Evolutionary conservation across 2,329 filamentous ascomycete species (phyloP).

Genomic region (Apiospora arundinis): DNA sequence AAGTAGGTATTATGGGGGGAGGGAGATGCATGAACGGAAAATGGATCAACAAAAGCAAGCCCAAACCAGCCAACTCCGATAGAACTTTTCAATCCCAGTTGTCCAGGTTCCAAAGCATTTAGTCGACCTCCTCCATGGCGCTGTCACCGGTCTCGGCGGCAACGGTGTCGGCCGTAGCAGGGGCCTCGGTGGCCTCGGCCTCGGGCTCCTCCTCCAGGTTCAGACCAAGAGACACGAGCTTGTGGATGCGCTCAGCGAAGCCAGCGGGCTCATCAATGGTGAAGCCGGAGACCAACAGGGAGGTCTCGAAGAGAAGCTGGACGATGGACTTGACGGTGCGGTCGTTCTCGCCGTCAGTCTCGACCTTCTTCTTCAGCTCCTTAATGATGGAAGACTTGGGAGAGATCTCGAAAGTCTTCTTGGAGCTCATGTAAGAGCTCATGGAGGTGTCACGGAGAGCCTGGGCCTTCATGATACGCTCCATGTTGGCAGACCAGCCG

Average conservation of each 20-base stretch:
- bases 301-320: constrained; percentile 98
- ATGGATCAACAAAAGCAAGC: constrained; percentile 37
- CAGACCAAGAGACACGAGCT: constrained; percentile 96
- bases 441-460: constrained; percentile 99
- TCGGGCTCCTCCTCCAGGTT: constrained; percentile 97
- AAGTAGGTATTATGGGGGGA: constrained; percentile 34
- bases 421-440: constrained; percentile 99
- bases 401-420: constrained; percentile 99
- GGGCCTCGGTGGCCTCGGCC: constrained; percentile 58
- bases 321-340: constrained; percentile 99
- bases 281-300: constrained; percentile 97
- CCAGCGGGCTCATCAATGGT: constrained; percentile 98
- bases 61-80: constrained; percentile 49
- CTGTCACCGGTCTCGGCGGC: constrained; percentile 79
- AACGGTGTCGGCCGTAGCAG: constrained; percentile 61
- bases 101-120: constrained; percentile 49
- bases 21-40: constrained; percentile 37
- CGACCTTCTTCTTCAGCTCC: constrained; percentile 99
- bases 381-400: constrained; percentile 97
- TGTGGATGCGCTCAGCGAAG: constrained; percentile 99
- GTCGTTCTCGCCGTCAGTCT: constrained; percentile 96
- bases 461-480: constrained; percentile 99
- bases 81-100: constrained; percentile 48
- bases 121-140: constrained; percentile 99
- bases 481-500: constrained; percentile 99